phyloP scores from a whole-genome alignment of 2,329 filamentous ascomycete species.

The Beauveria asiatica region DNA sequence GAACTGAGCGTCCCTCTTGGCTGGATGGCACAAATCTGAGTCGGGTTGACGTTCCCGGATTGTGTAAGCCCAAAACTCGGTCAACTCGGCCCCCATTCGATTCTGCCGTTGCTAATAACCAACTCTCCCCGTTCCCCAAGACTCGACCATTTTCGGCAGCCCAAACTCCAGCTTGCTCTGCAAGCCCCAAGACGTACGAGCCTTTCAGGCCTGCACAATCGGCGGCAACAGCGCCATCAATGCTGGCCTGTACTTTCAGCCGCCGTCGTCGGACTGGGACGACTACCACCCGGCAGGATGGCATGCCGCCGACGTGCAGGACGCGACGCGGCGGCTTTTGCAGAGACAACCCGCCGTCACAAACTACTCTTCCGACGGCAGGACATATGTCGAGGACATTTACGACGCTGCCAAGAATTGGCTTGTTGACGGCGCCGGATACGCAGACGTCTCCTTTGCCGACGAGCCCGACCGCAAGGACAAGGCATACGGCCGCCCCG shows the following conservation, averaged over 20 bases:
- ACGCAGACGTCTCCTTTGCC: slow-evolving; percentile 38
- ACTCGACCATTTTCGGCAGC: slow-evolving; percentile 40
- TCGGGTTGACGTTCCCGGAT: slow-evolving; percentile 44
- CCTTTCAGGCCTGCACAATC: slow-evolving; percentile 41
- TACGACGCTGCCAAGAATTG: slow-evolving; percentile 38
- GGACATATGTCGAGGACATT: slow-evolving; percentile 38
- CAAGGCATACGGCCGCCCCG: slow-evolving; percentile 38
- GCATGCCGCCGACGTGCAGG: slow-evolving; percentile 40
- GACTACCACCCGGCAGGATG: slow-evolving; percentile 39
- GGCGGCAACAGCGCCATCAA: slow-evolving; percentile 46
- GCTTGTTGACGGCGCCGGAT: slow-evolving; percentile 41
- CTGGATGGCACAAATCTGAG: slow-evolving; percentile 37
- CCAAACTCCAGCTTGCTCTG: slow-evolving; percentile 32
- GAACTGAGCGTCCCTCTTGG: slow-evolving; percentile 39
- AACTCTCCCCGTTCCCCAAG: slow-evolving; percentile 13
- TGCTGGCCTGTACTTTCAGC: slow-evolving; percentile 44
- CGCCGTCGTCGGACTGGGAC: slow-evolving; percentile 44
- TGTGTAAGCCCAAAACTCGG: slow-evolving; percentile 25
- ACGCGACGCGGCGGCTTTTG: slow-evolving; percentile 36
- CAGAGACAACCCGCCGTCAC: slow-evolving; percentile 34
- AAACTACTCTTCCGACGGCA: slow-evolving; percentile 34
- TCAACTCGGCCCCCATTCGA: too few relatives aligned
- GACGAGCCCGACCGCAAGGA: slow-evolving; percentile 35
- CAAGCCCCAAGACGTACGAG: slow-evolving; percentile 27
- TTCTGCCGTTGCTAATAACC: neutral